Evolutionary conservation across 2,329 filamentous ascomycete species (phyloP), one percentile per base, ranked within the genome.

Genomic region (Fusarium xyrophilum): DNA sequence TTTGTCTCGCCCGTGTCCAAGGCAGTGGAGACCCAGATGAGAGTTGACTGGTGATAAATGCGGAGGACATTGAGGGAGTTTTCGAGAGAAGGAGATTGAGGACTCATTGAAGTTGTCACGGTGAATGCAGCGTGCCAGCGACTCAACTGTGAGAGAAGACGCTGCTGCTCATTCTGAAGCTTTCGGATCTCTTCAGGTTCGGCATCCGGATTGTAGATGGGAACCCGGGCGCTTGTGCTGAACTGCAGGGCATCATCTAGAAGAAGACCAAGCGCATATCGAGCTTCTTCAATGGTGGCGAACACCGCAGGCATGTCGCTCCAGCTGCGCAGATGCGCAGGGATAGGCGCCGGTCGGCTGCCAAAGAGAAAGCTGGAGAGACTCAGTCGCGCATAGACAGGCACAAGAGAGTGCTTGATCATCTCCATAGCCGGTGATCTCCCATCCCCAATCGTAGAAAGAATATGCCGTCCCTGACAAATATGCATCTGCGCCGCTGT

Each of bases 401-500:
- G 81, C 7, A 81, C 79, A 6, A 83, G 75, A 28, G 80, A 75
- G 19, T 77, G 72, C 64, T 78, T 79, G 59, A 82, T 77, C 52
- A 80, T 73, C 12, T 79, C 77, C 59, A 81, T 74, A 7, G 78
- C 74, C 0, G 76, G 69, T 5, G 75, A 74, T 6, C 66, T 57
- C 4, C 67, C 64, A 32, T 76, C 53, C 1, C 71, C 68, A 10
- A 83, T 70, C 13, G 76, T 75, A 3, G 74, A 75, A 6, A 83
- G 76, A 5, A 83, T 80, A 43, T 80, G 77, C 6, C 81, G 73
- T 11, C 81, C 82, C 62, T 83, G 81, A 19, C 76, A 75, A 19
- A 83, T 80, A 50, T 83, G 82, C 58, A 82, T 75, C 47, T 82
- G 78, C 1, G 84, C 82, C 13, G 80, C 79, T 8, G 74, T 72